A percentile compares a stretch with the other conserved stretches of the same genome.
phyloP scores from a whole-genome alignment of 371 early-diverging fungal species.

The Apophysomyces elegans region DNA sequence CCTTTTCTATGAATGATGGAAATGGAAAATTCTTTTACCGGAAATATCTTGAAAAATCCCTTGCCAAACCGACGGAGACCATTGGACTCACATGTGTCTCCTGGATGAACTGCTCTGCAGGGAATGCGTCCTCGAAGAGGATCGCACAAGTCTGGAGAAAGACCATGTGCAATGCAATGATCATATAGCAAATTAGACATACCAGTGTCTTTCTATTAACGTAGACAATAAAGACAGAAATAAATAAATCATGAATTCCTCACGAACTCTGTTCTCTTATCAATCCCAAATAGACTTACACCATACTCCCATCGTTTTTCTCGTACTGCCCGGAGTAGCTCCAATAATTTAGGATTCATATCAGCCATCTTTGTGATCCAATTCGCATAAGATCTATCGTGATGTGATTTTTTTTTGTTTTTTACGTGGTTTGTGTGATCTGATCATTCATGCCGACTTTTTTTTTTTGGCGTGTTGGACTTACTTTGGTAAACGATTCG shows the following conservation, averaged over 20 bases:
- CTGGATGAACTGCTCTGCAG: conserved; percentile 52
- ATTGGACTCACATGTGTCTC: conserved; percentile 45
- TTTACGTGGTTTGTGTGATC: neutral
- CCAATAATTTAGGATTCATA: conserved; percentile 60
- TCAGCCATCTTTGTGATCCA: conserved; percentile 70
- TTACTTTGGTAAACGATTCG: conserved; percentile 59
- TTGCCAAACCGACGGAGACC: conserved; percentile 40
- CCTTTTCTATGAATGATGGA: too few relatives aligned
- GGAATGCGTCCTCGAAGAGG: conserved; percentile 44
- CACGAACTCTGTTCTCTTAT: conserved; percentile 12
- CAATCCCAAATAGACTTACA: conserved; percentile 31
- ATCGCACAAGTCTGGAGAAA: conserved; percentile 43
- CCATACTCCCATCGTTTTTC: conserved; percentile 53
- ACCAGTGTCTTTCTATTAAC: conserved; percentile 42
- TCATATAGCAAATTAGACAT: conserved; percentile 35
- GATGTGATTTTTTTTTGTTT: neutral
- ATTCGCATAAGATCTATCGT: conserved; percentile 53
- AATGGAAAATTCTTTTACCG: conserved; percentile 24
- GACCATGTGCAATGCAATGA: conserved; percentile 42
- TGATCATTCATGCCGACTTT: neutral
- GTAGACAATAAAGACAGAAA: too few relatives aligned
- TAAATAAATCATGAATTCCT: too few relatives aligned
- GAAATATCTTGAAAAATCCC: conserved; percentile 52
- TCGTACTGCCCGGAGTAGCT: conserved; percentile 51
- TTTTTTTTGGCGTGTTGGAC: conserved; percentile 10